phyloP scores from a whole-genome alignment of 1,284 basidiomycete species.

The Boletus calvinii region DNA sequence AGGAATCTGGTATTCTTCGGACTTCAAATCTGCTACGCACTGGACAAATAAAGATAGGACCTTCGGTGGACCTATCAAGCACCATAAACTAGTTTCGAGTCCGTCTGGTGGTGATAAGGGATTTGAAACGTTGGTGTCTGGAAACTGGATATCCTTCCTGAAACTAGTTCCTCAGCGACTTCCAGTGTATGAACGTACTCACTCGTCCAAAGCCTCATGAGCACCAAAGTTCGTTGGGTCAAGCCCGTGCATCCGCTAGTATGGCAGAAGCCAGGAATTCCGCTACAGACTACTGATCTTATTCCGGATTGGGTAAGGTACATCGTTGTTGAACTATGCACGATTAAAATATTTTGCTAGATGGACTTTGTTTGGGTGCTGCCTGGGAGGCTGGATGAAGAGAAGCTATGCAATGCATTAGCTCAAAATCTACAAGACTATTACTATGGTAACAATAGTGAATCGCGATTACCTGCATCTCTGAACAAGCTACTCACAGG shows the following conservation, averaged over 20 bases:
- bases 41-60: neutral
- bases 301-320: conserved; percentile 8
- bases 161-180: neutral
- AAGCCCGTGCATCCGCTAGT: neutral
- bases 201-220: neutral
- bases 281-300: conserved; percentile 2
- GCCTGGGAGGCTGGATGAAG: conserved; percentile 1
- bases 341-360: neutral
- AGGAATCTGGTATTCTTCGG: neutral
- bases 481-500: neutral
- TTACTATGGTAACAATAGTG: neutral
- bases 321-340: neutral
- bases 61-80: neutral
- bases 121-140: neutral
- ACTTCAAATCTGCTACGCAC: neutral
- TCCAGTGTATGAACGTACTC: neutral
- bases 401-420: conserved; percentile 1
- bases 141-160: neutral
- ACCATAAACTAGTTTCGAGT: neutral
- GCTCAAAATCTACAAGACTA: conserved; percentile 1
- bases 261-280: neutral
- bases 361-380: conserved; percentile 10
- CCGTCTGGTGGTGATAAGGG: neutral
- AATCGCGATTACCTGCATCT: neutral
- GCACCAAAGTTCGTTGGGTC: neutral